Conservation (phyloP, 192 early-diverging fungal species). For the Pilobolus umbonatus region DNA sequence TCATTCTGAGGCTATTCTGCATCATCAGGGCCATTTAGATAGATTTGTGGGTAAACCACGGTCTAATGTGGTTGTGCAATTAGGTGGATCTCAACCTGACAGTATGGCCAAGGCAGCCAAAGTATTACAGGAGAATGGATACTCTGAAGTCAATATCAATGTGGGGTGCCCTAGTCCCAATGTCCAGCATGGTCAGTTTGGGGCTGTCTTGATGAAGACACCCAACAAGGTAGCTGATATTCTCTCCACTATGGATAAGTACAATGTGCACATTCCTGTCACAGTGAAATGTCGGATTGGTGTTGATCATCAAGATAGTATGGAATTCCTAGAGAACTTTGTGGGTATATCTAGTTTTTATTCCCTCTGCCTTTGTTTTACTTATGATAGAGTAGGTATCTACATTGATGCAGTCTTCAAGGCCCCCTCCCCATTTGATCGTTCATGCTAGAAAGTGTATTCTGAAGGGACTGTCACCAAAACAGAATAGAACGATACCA, state of each 20-base stretch:
- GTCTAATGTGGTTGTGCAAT: conserved; percentile 50
- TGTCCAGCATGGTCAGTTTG: conserved; percentile 56
- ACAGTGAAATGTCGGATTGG: conserved; percentile 77
- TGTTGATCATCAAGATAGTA: conserved; percentile 62
- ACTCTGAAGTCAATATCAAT: conserved; percentile 64
- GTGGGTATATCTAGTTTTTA: conserved; percentile 21
- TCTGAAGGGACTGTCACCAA: conserved; percentile 59
- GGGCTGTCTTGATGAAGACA: conserved; percentile 67
- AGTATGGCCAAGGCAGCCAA: conserved; percentile 46
- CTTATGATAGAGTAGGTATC: conserved; percentile 15
- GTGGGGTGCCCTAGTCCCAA: conserved; percentile 66
- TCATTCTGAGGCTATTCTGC: conserved; percentile 51
- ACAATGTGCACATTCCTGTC: conserved; percentile 43
- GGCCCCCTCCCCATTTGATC: conserved; percentile 47
- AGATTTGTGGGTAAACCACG: conserved; percentile 45
- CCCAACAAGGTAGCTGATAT: conserved; percentile 53
- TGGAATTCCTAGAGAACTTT: conserved; percentile 52
- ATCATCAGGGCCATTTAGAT: conserved; percentile 34
- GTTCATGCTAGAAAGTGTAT: conserved; percentile 69
- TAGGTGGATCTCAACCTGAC: conserved; percentile 47
- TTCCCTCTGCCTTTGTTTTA: not conserved
- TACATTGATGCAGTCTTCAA: conserved; percentile 13
- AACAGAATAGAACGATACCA: conserved; percentile 64
- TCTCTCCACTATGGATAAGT: conserved; percentile 48
- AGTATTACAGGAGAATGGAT: conserved; percentile 51